Percentiles rank a stretch among this genome's conserved stretches.
Conservation (phyloP, 192 early-diverging fungal genomes). For the Oehlia diaphana region DNA sequence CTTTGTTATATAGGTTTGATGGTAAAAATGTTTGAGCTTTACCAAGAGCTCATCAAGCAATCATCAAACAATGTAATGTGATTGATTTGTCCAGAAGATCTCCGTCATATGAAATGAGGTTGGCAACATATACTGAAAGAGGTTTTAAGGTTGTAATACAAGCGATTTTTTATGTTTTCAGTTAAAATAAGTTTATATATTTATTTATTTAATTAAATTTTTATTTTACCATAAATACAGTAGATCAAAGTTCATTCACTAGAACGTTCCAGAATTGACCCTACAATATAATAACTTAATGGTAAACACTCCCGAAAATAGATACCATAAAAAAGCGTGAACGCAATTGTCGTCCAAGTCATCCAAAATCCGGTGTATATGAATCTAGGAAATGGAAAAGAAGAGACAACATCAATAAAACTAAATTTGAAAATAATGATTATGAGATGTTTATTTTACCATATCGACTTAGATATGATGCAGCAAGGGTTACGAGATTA, state of each 20-base stretch:
- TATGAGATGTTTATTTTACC: conserved; percentile 7
- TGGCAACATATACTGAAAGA: conserved; percentile 7
- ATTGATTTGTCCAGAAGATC: neutral
- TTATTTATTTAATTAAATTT: neutral
- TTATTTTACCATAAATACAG: too few species aligned
- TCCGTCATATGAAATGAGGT: conserved; percentile 12
- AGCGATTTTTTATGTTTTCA: neutral
- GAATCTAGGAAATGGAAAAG: neutral
- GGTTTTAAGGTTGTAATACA: conserved; percentile 6
- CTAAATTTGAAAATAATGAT: conserved; percentile 21
- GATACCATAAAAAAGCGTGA: too few species aligned
- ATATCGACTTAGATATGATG: neutral
- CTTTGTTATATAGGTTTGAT: neutral
- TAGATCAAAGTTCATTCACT: conserved; percentile 10
- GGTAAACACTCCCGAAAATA: neutral
- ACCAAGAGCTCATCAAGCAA: conserved; percentile 16
- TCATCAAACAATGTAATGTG: conserved; percentile 10
- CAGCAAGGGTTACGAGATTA: neutral
- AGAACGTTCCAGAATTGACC: conserved; percentile 3
- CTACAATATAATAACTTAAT: conserved; percentile 16
- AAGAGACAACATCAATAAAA: neutral
- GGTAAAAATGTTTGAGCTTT: conserved; percentile 12
- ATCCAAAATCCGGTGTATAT: neutral
- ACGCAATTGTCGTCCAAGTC: neutral
- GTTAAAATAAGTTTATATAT: neutral